phyloP scores from a whole-genome alignment of 441 rosid genomes.

The Mallotus japonicus region DNA sequence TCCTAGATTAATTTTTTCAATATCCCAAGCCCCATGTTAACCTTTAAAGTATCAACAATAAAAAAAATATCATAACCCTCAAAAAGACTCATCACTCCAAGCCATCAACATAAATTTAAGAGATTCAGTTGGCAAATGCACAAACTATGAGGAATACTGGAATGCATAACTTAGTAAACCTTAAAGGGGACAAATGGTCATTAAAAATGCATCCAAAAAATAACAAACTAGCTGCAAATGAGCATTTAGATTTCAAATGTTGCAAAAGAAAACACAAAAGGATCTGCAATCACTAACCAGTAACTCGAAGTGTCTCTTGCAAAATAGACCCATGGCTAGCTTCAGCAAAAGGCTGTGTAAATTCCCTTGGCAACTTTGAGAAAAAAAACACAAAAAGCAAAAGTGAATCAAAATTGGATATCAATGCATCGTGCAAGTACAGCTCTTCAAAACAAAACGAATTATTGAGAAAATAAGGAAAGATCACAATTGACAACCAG shows the following conservation, averaged over 20 bases:
- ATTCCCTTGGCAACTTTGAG: slow-evolving; percentile 34
- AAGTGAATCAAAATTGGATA: slow-evolving; percentile 20
- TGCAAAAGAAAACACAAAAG: background rate
- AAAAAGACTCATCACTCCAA: background rate
- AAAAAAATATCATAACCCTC: background rate
- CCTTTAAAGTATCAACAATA: background rate
- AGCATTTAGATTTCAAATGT: background rate
- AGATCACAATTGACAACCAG: background rate
- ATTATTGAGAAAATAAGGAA: background rate
- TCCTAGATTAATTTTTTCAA: background rate
- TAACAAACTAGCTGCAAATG: background rate
- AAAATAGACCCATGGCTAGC: slow-evolving; percentile 25
- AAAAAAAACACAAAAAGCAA: slow-evolving; percentile 23
- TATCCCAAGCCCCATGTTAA: background rate
- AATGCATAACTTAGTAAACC: background rate
- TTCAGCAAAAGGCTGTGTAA: slow-evolving; percentile 20
- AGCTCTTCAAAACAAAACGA: background rate
- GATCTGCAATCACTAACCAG: slow-evolving; percentile 45
- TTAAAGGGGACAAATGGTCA: background rate
- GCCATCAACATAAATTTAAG: background rate
- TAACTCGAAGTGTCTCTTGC: slow-evolving; percentile 50
- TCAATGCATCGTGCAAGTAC: slow-evolving; percentile 1
- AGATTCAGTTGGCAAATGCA: background rate
- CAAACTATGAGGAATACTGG: background rate
- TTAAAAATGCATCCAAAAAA: background rate